Base-by-base conservation (phyloP, 495 filamentous ascomycete species). In the Arthonia radiata region DNA sequence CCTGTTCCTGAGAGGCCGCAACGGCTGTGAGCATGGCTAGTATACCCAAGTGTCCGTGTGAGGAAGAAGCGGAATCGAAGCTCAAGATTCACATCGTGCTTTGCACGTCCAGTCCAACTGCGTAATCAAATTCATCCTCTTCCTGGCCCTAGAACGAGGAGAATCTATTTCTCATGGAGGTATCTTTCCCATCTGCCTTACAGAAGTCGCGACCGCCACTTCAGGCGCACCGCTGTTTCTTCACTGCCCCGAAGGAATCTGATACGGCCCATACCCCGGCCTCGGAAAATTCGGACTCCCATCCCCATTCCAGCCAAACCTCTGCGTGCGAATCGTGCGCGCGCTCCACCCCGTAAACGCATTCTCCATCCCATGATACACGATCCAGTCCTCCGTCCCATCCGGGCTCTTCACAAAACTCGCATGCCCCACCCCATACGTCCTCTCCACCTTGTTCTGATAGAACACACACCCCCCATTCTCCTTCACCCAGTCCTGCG, bases 391-490 rank as follows among this genome's bases (percentile, higher is more conserved):
- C 36, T 59, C 54, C 1, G 25, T 47, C 2, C 50, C 51, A 33
- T 58, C 54, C 0, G 52, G 50, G 15, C 49, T 54, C 18, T 44
- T 50, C 13, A 39, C 45, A 29, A 52, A 61, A 31, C 48, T 54
- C 6, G 56, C 56, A 35, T 61, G 56, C 0, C 56, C 56, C 2
- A 55, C 50, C 3, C 50, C 56, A 31, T 54, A 59, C n/a, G 52
- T 37, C 10, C 44, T 36, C 3, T 44, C 39, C 1, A 34, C 27
- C 2, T 51, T 38, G 35, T 61, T 57, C 38, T 59, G 55, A 29
- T 57, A 55, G 40, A 58, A 61, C 4, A 59, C 47, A 27, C 51
- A 54, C 1, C 52, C 50, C 2, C 44, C 43, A 5, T 33, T 41
- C 28, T 54, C 37, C 31, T 61, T 61, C 9, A 29, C 27, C 56